A percentile compares a stretch with the other conserved stretches of the same genome.
Evolutionary conservation across 1,139 yeast genomes (phyloP).

Genomic region (Suhomyces taliae): DNA sequence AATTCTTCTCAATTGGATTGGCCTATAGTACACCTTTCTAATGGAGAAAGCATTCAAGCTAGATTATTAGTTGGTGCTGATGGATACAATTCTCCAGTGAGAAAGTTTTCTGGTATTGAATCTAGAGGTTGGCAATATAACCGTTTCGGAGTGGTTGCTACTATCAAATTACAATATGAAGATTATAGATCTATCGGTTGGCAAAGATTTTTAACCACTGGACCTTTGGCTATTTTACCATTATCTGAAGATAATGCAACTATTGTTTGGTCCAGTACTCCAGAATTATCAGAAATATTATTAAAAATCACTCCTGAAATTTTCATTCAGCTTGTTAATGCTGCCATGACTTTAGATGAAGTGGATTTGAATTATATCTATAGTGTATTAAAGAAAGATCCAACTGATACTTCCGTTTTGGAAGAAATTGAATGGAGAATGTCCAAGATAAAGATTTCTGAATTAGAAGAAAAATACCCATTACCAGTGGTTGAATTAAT

Average conservation of each 20-base stretch:
- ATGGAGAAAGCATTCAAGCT: constrained; percentile 65
- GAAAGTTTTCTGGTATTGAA: constrained; percentile 76
- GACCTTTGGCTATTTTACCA: constrained; percentile 91
- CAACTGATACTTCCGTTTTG: constrained; percentile 49
- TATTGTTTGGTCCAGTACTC: constrained; percentile 89
- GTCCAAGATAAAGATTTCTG: constrained; percentile 39
- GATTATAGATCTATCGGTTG: constrained; percentile 77
- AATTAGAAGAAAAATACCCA: constrained; percentile 64
- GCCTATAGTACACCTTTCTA: constrained; percentile 74
- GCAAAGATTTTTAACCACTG: constrained; percentile 90
- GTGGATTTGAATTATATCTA: constrained; percentile 44
- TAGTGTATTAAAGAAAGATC: constrained; percentile 29
- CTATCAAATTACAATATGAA: constrained; percentile 70
- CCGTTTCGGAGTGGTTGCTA: constrained; percentile 89
- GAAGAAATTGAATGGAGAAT: constrained; percentile 78
- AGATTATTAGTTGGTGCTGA: constrained; percentile 90
- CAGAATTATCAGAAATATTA: constrained; percentile 67
- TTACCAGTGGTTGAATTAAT: constrained; percentile 60
- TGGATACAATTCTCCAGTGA: constrained; percentile 92
- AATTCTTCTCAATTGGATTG: constrained; percentile 48
- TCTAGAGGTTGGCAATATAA: constrained; percentile 92
- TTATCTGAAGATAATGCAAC: constrained; percentile 84
- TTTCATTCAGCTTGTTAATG: constrained; percentile 74
- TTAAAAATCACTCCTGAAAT: constrained; percentile 58
- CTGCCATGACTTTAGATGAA: constrained; percentile 72